Evolutionary conservation across 805 yeast species (phyloP), one percentile per base, ranked within the genome.

Genomic region (Myxozyma kluyveri): DNA sequence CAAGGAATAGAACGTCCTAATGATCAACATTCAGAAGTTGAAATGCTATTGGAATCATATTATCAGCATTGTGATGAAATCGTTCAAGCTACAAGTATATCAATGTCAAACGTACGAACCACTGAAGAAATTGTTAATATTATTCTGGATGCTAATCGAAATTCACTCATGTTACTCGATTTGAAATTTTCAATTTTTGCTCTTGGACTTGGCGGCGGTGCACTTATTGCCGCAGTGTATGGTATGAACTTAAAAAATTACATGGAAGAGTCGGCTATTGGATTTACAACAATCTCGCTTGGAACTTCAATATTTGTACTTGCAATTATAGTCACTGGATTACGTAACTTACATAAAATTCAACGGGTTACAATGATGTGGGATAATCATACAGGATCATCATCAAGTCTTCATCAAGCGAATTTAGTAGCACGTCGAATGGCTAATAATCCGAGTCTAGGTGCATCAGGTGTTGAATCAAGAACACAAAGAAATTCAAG

Each of bases 191-290:
- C 93, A 45, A 82, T 88, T 23, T 93, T 95, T 0, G 75, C 95
- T 50, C 71, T 93, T 32, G 84, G 96, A 2, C 72, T 90, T 63
- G 95, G 95, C 1, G 79, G 83, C 14, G 84, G 93, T 1, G 72
- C 95, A 42, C 87, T 86, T 59, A 66, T 88, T 14, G 93, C 96
- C 1, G 85, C 96, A 0, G 72, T 88, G 9, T 93, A 90, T 68
- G 99, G 99, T 32, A 93, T 93, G 99, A 93, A 93, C 69, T 72
- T 93, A 67, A 88, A 86, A 64, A 93, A 91, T 69, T 89, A 86
- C 65, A 83, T 93, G 21, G 99, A 93, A 66, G 96, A 89, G 50
- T 72, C 82, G 1, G 77, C 78, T 49, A 75, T 77, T 57, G 96
- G 96, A 29, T 86, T 88, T 65, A 65, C 67, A 2, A 66, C 81